These are phyloP conservation scores for Helminthosporium solani DNA, from an alignment of 2,329 filamentous ascomycete genomes.

Conservation along the genomic window DNA sequence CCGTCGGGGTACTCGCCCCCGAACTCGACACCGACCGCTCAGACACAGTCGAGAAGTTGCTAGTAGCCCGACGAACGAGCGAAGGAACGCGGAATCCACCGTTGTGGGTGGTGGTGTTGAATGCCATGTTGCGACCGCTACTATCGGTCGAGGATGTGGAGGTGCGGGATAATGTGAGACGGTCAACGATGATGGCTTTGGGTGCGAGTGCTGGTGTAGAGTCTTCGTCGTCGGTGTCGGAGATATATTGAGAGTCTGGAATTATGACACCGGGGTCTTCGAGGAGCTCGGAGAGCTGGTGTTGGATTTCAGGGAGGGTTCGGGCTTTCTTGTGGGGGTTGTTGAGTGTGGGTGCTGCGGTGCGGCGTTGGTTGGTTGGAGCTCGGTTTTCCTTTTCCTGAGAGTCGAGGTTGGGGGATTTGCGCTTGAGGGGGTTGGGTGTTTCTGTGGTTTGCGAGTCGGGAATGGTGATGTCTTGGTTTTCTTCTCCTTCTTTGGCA, in stretches of 20 bases:
- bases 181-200: slow-evolving; percentile 62
- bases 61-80: slow-evolving; percentile 72
- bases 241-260: slow-evolving; percentile 51
- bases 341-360: slow-evolving; percentile 52
- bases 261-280: slow-evolving; percentile 62
- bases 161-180: slow-evolving; percentile 67
- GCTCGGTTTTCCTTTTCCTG: slow-evolving; percentile 47
- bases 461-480: slow-evolving; percentile 26
- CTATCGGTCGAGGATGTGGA: slow-evolving; percentile 34
- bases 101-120: slow-evolving; percentile 32
- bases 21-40: slow-evolving; percentile 38
- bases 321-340: slow-evolving; percentile 60
- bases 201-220: slow-evolving; percentile 28
- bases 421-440: slow-evolving; percentile 41
- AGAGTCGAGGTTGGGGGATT: slow-evolving; percentile 43
- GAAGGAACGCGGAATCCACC: slow-evolving; percentile 65
- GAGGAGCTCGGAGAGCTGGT: slow-evolving; percentile 79
- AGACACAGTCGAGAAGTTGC: slow-evolving; percentile 43
- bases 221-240: slow-evolving; percentile 45
- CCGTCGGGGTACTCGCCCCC: slow-evolving; percentile 25
- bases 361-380: slow-evolving; percentile 63
- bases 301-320: slow-evolving; percentile 76
- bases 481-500: slow-evolving; percentile 11
- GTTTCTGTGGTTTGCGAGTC: slow-evolving; percentile 42
- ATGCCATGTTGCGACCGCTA: slow-evolving; percentile 52